phyloP scores from a whole-genome alignment of 805 yeast species.

The Cyberlindnera xishuangbannaensis region DNA sequence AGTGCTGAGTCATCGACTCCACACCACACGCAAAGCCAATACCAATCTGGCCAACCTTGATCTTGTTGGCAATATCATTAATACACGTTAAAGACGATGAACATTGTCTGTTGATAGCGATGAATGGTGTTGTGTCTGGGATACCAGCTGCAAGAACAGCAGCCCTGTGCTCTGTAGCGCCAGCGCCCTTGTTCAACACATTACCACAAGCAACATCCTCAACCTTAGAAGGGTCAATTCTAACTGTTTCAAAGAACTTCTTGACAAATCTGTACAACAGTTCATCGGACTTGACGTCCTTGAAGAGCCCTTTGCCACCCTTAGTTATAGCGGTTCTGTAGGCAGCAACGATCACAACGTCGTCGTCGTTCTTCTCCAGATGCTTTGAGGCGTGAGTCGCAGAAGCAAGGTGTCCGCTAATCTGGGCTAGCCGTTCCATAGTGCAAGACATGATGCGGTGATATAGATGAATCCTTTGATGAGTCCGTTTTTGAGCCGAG shows the following conservation, averaged over 20 bases:
- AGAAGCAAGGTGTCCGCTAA: slow-evolving; percentile 27
- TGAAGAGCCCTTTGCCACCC: slow-evolving; percentile 83
- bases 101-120: slow-evolving; percentile 89
- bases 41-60: slow-evolving; percentile 80
- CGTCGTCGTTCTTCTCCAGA: slow-evolving; percentile 38
- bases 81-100: slow-evolving; percentile 91
- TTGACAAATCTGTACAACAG: slow-evolving; percentile 59
- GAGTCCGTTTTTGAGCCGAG: no score
- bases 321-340: slow-evolving; percentile 86
- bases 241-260: slow-evolving; percentile 51
- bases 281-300: slow-evolving; percentile 78
- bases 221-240: slow-evolving; percentile 49
- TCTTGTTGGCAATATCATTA: slow-evolving; percentile 84
- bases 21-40: slow-evolving; percentile 91
- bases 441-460: background rate
- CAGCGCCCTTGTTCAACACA: slow-evolving; percentile 88
- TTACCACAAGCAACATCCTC: slow-evolving; percentile 90
- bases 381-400: slow-evolving; percentile 8
- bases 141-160: slow-evolving; percentile 89
- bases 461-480: background rate
- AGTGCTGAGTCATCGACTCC: slow-evolving; percentile 88
- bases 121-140: slow-evolving; percentile 72
- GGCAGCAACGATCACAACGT: slow-evolving; percentile 86
- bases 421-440: slow-evolving; percentile 34
- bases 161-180: slow-evolving; percentile 92